phyloP scores from a whole-genome alignment of 108 stramenopile genomes.

The Schizochytrium sp. region DNA sequence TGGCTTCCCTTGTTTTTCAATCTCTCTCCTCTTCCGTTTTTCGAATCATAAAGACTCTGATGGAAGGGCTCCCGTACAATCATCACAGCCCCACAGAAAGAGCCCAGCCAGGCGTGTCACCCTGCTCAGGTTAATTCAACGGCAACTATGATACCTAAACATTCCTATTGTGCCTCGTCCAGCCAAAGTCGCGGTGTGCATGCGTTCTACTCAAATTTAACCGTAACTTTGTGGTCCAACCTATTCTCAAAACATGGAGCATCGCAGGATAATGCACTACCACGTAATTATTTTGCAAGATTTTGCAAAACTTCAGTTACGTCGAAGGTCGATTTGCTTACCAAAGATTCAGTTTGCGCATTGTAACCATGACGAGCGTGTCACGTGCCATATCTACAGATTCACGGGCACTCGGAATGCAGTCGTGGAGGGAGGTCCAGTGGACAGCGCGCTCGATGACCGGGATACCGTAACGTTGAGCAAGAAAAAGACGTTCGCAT shows the following conservation, averaged over 20 bases:
- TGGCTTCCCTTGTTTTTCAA: no score
- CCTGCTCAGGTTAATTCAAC: no score
- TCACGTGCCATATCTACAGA: slow-evolving; percentile 10
- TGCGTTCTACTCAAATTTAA: no score
- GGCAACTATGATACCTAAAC: no score
- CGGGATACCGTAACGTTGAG: slow-evolving; percentile 17
- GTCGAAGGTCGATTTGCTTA: not conserved
- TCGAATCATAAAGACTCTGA: no score
- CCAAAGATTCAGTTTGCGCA: not conserved
- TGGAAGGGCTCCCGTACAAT: no score
- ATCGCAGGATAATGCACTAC: not conserved
- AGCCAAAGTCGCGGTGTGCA: no score
- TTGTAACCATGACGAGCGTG: not conserved
- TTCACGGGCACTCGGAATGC: not conserved
- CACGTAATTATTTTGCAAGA: not conserved
- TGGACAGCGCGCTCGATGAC: not conserved
- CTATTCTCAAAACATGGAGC: not conserved
- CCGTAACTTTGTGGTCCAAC: no score
- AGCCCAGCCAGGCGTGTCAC: no score
- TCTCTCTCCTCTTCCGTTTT: no score
- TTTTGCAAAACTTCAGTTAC: not conserved
- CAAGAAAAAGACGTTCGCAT: slow-evolving; percentile 18
- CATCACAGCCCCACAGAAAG: no score
- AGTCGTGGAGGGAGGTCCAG: slow-evolving; percentile 11
- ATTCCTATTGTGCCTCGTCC: no score